Evolutionary conservation across 148 eudicot genomes (phyloP), one percentile per base, ranked within the genome.

Genomic region (Rhododendron simsii): DNA sequence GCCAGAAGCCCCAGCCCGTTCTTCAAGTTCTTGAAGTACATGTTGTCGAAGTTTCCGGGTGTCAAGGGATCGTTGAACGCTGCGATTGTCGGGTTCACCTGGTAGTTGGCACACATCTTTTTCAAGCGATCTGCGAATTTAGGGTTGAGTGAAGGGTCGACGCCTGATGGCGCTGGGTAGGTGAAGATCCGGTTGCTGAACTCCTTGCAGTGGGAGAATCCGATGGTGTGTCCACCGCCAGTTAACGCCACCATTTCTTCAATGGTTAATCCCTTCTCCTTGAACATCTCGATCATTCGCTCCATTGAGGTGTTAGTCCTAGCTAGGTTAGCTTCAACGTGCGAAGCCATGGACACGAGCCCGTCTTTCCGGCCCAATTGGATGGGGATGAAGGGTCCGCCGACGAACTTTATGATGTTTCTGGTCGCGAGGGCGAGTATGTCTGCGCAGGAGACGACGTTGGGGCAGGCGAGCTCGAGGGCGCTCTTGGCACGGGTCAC

Each of bases 401-500:
- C 85, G 2, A 83, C 45, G 14, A 30, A 16, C 6, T 33, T 83
- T 0, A 83, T 21, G 10, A 83, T 65, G 63, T 83, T 48, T 14
- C 85, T 39, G 11, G 79, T 20, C 2, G 61, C 48, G 28, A 69
- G 1, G 16, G 85, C 85, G 10, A 83, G 45, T 15, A 83, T 71
- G 79, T 83, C 79, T 18, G 85, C 26, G 63, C 85, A 83, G 30
- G 85, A 83, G 78, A 83, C 85, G 7, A 71, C 28, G 11, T 55
- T 39, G 11, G 85, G 85, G 85, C 85, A 83, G 3, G 78, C 45
- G 10, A 92, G 67, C 85, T 92, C 92, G 1, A 92, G 57, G 28
- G 90, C 90, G 2, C 85, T 84, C 89, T 92, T 92, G 80, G 85
- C 87, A 20, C 87, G 89, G 5, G 90, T 87, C 11, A 92, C 90